Evolutionary conservation across 352 stramenopile genomes (phyloP).

Genomic region (Globisporangium parvum): DNA sequence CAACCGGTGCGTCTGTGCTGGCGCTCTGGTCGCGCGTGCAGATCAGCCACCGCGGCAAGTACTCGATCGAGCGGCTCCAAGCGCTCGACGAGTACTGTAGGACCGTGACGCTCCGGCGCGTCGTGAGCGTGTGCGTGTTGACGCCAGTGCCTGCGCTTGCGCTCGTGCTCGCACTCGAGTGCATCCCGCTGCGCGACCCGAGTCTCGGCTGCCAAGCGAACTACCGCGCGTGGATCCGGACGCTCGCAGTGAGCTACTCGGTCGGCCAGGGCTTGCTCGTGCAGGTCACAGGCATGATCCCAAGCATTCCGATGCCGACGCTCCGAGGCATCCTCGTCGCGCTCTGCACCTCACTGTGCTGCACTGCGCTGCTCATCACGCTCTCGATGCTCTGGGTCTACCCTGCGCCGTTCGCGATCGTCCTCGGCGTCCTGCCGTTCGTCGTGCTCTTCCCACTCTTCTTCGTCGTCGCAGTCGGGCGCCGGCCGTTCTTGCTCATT

Average conservation of each 20-base stretch:
- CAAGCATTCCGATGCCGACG: not conserved
- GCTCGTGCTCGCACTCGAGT: conserved; percentile 19
- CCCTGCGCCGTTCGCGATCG: conserved; percentile 29
- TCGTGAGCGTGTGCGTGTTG: conserved; percentile 7
- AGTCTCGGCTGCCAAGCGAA: conserved; percentile 7
- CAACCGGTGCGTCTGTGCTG: not conserved
- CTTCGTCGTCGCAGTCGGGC: not conserved
- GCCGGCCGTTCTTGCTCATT: conserved; percentile 1
- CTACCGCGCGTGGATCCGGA: conserved; percentile 4
- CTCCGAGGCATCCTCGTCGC: not conserved
- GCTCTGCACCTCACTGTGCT: not conserved
- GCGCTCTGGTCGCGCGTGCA: conserved; percentile 8
- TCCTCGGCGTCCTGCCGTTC: conserved; percentile 13
- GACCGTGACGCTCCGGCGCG: not conserved
- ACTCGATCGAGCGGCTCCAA: conserved; percentile 33
- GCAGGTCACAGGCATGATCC: conserved; percentile 1
- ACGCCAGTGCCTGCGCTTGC: conserved; percentile 18
- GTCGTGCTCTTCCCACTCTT: conserved; percentile 20
- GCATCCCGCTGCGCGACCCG: conserved; percentile 17
- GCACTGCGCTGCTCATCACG: conserved; percentile 12
- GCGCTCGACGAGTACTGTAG: conserved; percentile 26
- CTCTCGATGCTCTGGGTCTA: conserved; percentile 26
- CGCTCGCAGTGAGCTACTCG: conserved; percentile 3
- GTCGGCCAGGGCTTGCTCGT: conserved; percentile 7
- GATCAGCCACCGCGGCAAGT: conserved; percentile 25